Conservation (phyloP, 2,329 filamentous ascomycete species). For the Penicillium decumbens region DNA sequence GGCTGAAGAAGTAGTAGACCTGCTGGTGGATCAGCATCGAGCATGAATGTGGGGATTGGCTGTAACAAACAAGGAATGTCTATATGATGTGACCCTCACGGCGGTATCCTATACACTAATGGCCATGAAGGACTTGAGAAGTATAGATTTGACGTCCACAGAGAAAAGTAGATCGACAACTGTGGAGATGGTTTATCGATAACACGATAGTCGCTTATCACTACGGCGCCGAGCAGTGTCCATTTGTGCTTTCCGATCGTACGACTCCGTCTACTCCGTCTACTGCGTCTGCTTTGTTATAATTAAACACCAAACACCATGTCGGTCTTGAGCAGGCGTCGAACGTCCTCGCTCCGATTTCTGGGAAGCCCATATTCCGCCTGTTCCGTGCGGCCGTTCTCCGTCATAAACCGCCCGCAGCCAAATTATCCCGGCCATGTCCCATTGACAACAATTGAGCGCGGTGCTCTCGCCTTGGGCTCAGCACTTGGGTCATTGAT, state of each 20-base stretch:
- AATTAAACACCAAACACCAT: conserved; percentile 18
- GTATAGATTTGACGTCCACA: background rate
- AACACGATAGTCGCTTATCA: conserved; percentile 12
- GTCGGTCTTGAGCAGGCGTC: conserved; percentile 25
- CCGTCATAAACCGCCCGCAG: conserved; percentile 74
- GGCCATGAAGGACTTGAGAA: background rate
- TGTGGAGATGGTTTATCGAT: conserved; percentile 12
- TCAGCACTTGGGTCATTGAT: conserved; percentile 59
- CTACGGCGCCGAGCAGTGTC: conserved; percentile 5
- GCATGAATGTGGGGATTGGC: background rate
- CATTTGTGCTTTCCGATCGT: conserved; percentile 14
- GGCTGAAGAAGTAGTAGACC: background rate
- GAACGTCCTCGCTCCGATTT: conserved; percentile 14
- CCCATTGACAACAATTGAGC: conserved; percentile 74
- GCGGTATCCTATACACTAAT: background rate
- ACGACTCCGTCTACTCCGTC: conserved; percentile 6
- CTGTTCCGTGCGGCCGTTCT: conserved; percentile 55
- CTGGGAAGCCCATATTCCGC: conserved; percentile 8
- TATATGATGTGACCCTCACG: background rate
- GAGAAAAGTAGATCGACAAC: background rate
- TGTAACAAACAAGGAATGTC: background rate
- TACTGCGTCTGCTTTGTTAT: background rate
- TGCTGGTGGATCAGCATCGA: conserved; percentile 1
- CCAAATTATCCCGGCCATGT: conserved; percentile 92
- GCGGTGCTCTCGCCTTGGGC: conserved; percentile 62